Evolutionary conservation across 495 filamentous ascomycete species (phyloP).

Genomic region (Penicillium paradoxum): DNA sequence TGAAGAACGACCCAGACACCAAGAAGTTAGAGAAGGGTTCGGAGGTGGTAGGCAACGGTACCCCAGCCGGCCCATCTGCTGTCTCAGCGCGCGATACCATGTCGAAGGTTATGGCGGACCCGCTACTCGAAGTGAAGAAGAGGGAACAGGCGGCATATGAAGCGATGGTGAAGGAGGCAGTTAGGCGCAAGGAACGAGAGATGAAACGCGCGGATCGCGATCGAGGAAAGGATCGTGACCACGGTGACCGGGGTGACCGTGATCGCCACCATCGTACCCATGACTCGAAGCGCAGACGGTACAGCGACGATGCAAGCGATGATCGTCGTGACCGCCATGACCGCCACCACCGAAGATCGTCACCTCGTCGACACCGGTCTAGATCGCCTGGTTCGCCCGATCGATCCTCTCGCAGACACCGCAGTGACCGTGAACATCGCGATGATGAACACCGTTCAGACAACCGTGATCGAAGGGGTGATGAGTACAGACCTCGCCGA

Average conservation of each 20-base stretch:
- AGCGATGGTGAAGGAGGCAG: constrained; percentile 78
- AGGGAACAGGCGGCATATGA: constrained; percentile 90
- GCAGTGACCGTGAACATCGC: constrained; percentile 28
- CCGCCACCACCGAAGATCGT: constrained; percentile 20
- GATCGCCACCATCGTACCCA: constrained; percentile 20
- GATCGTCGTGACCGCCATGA: constrained; percentile 26
- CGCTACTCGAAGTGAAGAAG: constrained; percentile 84
- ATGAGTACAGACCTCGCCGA: constrained; percentile 16
- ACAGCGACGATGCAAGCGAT: constrained; percentile 27
- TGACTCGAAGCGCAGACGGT: constrained; percentile 25
- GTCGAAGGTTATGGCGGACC: constrained; percentile 81
- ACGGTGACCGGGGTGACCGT: constrained; percentile 9
- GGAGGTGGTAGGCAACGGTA: constrained; percentile 57
- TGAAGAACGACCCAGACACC: constrained; percentile 69
- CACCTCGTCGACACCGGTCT: constrained; percentile 31
- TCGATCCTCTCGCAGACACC: constrained; percentile 24
- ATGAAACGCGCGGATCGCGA: constrained; percentile 45
- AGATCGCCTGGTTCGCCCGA: constrained; percentile 29
- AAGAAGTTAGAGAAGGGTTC: constrained; percentile 79
- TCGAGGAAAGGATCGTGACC: constrained; percentile 18
- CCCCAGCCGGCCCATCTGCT: constrained; percentile 55
- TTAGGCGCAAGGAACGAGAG: constrained; percentile 63
- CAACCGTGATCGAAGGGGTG: constrained; percentile 19
- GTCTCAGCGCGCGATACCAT: constrained; percentile 67
- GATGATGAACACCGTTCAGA: constrained; percentile 18